Evolutionary conservation across 2,329 filamentous ascomycete species (phyloP), one percentile per base, ranked within the genome.

Genomic region (Colletotrichum sp.): DNA sequence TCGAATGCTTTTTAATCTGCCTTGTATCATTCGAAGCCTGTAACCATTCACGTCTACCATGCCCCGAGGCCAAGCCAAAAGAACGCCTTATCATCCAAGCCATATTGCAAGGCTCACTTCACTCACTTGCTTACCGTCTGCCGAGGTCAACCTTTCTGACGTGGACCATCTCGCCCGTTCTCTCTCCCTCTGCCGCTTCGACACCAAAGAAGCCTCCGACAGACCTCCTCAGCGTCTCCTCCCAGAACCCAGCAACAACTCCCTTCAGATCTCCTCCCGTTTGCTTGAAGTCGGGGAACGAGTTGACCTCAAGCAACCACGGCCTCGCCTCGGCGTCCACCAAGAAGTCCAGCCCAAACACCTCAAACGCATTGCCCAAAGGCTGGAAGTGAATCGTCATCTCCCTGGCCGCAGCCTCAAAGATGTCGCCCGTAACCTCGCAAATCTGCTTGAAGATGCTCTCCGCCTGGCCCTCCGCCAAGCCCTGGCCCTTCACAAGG

Each of bases 201-300:
- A 83, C 66, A 3, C 79, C 81, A 85, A 97, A 95, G 85, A 97
- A 97, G 2, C 89, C 84, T 83, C 84, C 86, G 3, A 98, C 90
- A 3, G 88, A 94, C 77, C 90, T 86, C 71, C 91, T 88, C 56
- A 98, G 88, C 26, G 95, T 93, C 13, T 91, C 94, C 79, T 91
- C 89, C 89, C 97, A 97, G 78, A 99, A 88, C 9, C 92, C 94
- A 24, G 88, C 90, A 28, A 99, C 93, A 55, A 98, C 84, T 0
- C 86, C 90, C 81, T 89, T 91, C 78, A 98, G 84, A 72, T 94
- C 93, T 9, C 90, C 89, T 10, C 97, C 97, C 18, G 96, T 98
- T 90, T 98, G 96, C 81, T 91, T 92, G 82, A 98, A 98, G 86
- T 99, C 97, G 12, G 97, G 97, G 85, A 98, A 99, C 1, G 96